These are phyloP conservation scores for Rhodotorula toruloides DNA, from an alignment of 768 basidiomycete genomes.

Conservation along the genomic window DNA sequence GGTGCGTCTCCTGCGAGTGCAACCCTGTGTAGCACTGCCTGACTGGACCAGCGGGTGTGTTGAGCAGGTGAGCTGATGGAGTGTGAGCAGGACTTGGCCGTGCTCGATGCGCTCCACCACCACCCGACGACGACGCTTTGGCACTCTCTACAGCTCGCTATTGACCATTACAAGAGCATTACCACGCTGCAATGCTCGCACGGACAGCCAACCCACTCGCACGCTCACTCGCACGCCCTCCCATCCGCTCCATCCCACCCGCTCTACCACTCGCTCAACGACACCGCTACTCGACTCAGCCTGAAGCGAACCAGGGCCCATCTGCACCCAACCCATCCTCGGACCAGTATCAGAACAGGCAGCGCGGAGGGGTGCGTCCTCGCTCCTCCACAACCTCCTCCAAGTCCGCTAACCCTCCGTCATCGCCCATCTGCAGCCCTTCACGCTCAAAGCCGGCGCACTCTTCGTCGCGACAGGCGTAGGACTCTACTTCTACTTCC, in stretches of 20 bases:
- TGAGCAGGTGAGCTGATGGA: too few species aligned
- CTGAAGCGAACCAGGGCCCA: too few species aligned
- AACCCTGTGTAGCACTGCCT: too few species aligned
- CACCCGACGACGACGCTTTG: too few species aligned
- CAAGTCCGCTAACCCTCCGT: too few species aligned
- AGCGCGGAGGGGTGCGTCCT: conserved; percentile 19
- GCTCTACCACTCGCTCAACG: conserved; percentile 4
- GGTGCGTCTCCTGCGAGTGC: too few species aligned
- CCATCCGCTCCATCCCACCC: neutral
- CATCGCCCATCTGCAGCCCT: conserved; percentile 64
- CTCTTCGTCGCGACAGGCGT: conserved; percentile 77
- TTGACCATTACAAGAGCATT: neutral
- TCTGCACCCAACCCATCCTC: too few species aligned
- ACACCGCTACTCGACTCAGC: too few species aligned
- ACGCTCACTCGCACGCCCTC: neutral
- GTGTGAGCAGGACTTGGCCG: too few species aligned
- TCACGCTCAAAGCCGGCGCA: conserved; percentile 76
- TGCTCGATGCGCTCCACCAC: too few species aligned
- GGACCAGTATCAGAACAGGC: conserved; percentile 4
- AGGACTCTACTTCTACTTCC: conserved; percentile 82
- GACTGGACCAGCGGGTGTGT: too few species aligned
- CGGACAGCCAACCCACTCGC: neutral
- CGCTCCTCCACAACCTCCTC: neutral
- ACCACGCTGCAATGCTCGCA: neutral
- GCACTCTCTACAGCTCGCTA: too few species aligned